phyloP scores from a whole-genome alignment of 2,329 filamentous ascomycete genomes.

The Diatrype stigma region DNA sequence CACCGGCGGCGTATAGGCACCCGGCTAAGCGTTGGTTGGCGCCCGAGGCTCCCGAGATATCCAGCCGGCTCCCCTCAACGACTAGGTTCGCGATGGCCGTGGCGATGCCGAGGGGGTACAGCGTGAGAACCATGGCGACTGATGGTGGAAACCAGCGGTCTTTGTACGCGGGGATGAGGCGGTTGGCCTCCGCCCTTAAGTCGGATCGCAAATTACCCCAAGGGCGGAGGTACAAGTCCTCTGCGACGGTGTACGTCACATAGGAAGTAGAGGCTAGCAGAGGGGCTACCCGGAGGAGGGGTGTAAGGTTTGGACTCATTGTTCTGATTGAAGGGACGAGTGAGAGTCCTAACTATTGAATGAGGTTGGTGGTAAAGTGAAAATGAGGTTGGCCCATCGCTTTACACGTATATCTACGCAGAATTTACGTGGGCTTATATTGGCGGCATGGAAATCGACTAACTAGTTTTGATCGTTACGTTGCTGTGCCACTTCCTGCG shows the following conservation, averaged over 20 bases:
- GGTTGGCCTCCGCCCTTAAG: background rate
- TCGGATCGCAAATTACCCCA: background rate
- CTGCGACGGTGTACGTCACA: background rate
- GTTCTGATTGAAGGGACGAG: no score
- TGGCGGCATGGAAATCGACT: no score
- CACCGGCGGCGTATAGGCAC: background rate
- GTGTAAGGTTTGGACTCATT: no score
- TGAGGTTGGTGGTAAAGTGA: no score
- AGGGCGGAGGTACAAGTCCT: background rate
- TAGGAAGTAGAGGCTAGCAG: background rate
- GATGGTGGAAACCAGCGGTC: background rate
- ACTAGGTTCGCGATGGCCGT: background rate
- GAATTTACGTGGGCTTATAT: no score
- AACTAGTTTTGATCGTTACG: no score
- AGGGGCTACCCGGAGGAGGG: background rate
- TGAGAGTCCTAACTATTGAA: no score
- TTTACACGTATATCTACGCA: no score
- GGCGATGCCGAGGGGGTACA: background rate
- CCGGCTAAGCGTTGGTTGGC: background rate
- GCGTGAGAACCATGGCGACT: background rate
- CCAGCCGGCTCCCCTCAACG: no score
- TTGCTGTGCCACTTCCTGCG: no score
- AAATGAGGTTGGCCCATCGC: no score
- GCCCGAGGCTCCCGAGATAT: no score
- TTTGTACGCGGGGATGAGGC: background rate